Evolutionary conservation across 2,329 filamentous ascomycete genomes (phyloP), one percentile per base, ranked within the genome.

Genomic region (Zasmidium angulare): DNA sequence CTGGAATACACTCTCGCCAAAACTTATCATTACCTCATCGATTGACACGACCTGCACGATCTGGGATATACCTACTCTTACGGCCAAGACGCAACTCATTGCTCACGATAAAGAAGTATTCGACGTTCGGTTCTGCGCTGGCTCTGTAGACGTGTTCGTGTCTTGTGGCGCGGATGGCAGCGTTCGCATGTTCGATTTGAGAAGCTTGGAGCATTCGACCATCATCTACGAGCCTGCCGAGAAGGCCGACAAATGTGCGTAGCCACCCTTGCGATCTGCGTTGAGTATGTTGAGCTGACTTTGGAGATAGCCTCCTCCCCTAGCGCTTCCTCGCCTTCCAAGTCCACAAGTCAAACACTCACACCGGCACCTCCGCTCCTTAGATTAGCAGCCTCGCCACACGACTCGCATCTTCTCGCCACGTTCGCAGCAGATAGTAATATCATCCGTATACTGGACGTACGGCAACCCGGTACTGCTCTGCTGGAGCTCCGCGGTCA

Each of bases 31-130:
- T 71, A 99, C 95, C 0, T 97, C 93, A 2, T 98, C 93, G 74
- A 99, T 99, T 71, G 95, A 99, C 73, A 99, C 95, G 1, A 99
- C 95, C 4, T 99, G 95, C 78, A 99, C 95, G 3, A 99, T 99
- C 66, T 99, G 95, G 95, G 95, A 99, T 74, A 99, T 99, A 57
- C 95, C 95, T 2, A 97, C 95, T 0, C 81, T 99, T 63, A 99
- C 95, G 0, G 95, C 95, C 54, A 99, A 99, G 78, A 99, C 95
- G 1, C 95, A 99, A 75, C 81, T 99, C 49, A 99, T 99, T 76
- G 95, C 95, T 20, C 95, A 99, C 75, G 95, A 99, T 78, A 98
- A 98, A 76, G 95, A 99, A 76, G 95, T 99, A 4, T 99, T 96
- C 71, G 95, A 99, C 74, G 95, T 99, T 50, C 88, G 95, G 20